Evolutionary conservation across 2,329 filamentous ascomycete species (phyloP).

Genomic region (Daldinia sp.): DNA sequence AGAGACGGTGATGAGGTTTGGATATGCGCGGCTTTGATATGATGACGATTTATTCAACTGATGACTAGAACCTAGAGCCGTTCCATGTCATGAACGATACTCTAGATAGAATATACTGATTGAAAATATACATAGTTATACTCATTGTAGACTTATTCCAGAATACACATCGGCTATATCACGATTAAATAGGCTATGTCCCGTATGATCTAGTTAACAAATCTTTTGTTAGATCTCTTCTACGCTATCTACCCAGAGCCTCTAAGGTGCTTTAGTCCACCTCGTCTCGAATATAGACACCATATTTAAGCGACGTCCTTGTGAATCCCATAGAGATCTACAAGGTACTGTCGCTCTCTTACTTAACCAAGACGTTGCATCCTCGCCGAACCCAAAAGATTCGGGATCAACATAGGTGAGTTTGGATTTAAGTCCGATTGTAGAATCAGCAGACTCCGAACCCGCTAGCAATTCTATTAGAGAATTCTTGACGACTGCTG

Average conservation of each 20-base stretch:
- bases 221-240: neutral
- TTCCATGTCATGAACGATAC: neutral
- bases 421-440: constrained; percentile 34
- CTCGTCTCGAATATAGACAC: constrained; percentile 47
- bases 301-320: constrained; percentile 48
- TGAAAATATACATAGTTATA: too few species aligned
- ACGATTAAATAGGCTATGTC: neutral
- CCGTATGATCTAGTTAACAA: neutral
- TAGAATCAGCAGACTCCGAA: neutral
- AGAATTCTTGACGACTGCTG: constrained; percentile 18
- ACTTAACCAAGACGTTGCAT: constrained; percentile 33
- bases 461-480: constrained; percentile 8
- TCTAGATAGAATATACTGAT: neutral
- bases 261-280: constrained; percentile 14
- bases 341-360: constrained; percentile 51
- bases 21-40: neutral
- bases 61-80: neutral
- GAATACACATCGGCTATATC: neutral
- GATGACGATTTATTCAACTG: neutral
- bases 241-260: neutral
- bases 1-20: neutral
- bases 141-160: neutral
- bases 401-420: constrained; percentile 40
- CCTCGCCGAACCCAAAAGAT: neutral
- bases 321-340: constrained; percentile 52